A percentile compares a stretch with the other conserved stretches of the same genome.
Conservation (phyloP, 225 moss, liverwort and hornwort genomes). For the Pleurozium schreberi region DNA sequence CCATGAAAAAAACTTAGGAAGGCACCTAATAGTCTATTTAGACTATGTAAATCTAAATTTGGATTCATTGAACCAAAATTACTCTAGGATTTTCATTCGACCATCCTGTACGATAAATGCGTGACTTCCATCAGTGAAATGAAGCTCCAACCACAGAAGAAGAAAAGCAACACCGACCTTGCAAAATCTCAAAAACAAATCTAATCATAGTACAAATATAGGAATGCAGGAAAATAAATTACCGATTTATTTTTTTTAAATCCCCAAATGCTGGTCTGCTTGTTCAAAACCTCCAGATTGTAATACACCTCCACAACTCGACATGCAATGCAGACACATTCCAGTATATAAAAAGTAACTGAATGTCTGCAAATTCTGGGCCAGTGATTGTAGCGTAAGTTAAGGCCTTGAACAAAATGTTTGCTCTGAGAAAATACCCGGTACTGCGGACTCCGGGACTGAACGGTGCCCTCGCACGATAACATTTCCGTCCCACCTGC, state of each 20-base stretch:
- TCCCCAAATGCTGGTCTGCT: not conserved
- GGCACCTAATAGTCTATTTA: not conserved
- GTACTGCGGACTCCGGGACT: not conserved
- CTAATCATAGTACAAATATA: not conserved
- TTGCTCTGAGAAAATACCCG: not conserved
- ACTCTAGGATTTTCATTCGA: not conserved
- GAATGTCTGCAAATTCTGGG: not conserved
- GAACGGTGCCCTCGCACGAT: not conserved
- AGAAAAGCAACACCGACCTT: not conserved
- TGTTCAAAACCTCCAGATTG: not conserved
- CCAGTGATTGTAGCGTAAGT: no score
- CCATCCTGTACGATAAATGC: not conserved
- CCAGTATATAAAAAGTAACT: not conserved
- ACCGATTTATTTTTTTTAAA: not conserved
- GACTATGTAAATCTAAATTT: not conserved
- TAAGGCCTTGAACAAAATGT: not conserved
- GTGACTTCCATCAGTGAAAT: not conserved
- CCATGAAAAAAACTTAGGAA: not conserved
- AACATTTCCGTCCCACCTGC: not conserved
- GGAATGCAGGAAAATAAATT: not conserved
- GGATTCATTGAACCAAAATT: not conserved
- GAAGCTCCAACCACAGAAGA: not conserved
- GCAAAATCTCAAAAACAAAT: not conserved
- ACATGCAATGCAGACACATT: not conserved
- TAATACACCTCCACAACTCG: not conserved